Evolutionary conservation across 2,329 filamentous ascomycete genomes (phyloP), one percentile per base, ranked within the genome.

Genomic region (Pezizomycotina sp.): DNA sequence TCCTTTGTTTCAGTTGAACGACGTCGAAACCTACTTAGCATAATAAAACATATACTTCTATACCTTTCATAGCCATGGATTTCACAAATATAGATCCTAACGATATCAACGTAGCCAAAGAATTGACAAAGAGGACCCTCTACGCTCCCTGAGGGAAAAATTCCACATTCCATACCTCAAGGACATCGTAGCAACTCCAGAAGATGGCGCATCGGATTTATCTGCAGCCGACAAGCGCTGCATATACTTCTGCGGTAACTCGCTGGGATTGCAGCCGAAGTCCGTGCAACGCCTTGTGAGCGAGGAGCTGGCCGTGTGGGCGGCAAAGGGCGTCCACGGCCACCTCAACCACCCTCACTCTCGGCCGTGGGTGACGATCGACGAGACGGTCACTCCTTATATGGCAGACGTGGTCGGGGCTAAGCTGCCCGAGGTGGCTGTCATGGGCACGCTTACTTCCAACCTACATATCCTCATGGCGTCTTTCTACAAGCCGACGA

Each of bases 191-290:
- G 25, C 23, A 38, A 27, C 20, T n/a, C 30, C 22, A 19, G 26
- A 41, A 12, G 55, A 58, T 25, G 50, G 58, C n/a, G 50, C 47
- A 13, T 50, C 51, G 9, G 48, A 62, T n/a, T 59, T 63, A 18
- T 59, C 61, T 30, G n/a, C n/a, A n/a, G n/a, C n/a, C n/a, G n/a
- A n/a, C n/a, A n/a, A n/a, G n/a, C n/a, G n/a, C n/a, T 68, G 66
- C 41, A 74, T 81, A 41, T 93, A 92, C 57, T 73, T 93, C 46
- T 86, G 82, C 48, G 84, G 84, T 38, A 92, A 92, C 60, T 92
- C 82, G 0, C 67, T 92, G 1, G 83, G 83, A 23, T 68, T 86
- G 3, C 83, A 92, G 55, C 82, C 84, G 27, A 71, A 68, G 44
- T 67, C 68, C 9, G 73, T 75, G 0, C 63, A 68, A 12, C 60